Percentiles rank a stretch among this genome's conserved stretches.
phyloP scores from a whole-genome alignment of 2,329 filamentous ascomycete genomes.

The Endocalyx cinctus region DNA sequence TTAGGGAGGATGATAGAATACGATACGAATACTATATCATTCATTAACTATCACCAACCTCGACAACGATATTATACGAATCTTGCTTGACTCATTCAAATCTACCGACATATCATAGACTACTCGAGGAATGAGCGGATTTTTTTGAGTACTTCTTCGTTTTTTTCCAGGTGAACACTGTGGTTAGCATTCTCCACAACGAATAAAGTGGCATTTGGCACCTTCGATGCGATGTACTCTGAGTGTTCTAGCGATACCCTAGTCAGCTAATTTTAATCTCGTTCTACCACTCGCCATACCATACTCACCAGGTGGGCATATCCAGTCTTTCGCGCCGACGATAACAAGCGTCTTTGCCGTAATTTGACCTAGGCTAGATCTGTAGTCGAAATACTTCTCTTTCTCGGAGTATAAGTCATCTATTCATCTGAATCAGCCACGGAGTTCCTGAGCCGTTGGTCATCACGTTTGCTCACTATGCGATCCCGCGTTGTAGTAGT shows the following conservation, averaged over 20 bases:
- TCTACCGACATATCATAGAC: too few relatives aligned
- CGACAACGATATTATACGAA: too few relatives aligned
- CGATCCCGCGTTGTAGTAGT: constrained; percentile 30
- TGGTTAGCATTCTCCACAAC: constrained; percentile 29
- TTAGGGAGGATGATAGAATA: too few relatives aligned
- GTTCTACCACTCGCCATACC: too few relatives aligned
- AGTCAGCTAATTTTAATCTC: background rate
- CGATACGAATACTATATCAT: too few relatives aligned
- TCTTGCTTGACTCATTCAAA: too few relatives aligned
- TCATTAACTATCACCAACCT: too few relatives aligned
- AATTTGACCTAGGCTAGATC: constrained; percentile 21
- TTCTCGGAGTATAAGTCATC: constrained; percentile 30
- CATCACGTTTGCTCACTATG: constrained; percentile 24
- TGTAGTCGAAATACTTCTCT: constrained; percentile 36
- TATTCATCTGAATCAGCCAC: constrained; percentile 6
- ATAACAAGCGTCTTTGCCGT: constrained; percentile 31
- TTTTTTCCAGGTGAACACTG: constrained; percentile 32
- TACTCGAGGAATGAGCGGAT: too few relatives aligned
- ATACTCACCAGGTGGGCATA: constrained; percentile 30
- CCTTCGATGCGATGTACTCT: constrained; percentile 21
- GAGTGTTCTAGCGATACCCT: constrained; percentile 26
- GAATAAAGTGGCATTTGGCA: constrained; percentile 23
- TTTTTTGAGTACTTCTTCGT: constrained; percentile 21
- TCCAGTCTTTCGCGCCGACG: constrained; percentile 35
- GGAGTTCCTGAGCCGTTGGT: background rate